A percentile compares a stretch with the other conserved stretches of the same genome.
These are phyloP conservation scores for Chloranthus sessilifolius DNA, from an alignment of 164 flowering plant genomes.

Conservation along the genomic window DNA sequence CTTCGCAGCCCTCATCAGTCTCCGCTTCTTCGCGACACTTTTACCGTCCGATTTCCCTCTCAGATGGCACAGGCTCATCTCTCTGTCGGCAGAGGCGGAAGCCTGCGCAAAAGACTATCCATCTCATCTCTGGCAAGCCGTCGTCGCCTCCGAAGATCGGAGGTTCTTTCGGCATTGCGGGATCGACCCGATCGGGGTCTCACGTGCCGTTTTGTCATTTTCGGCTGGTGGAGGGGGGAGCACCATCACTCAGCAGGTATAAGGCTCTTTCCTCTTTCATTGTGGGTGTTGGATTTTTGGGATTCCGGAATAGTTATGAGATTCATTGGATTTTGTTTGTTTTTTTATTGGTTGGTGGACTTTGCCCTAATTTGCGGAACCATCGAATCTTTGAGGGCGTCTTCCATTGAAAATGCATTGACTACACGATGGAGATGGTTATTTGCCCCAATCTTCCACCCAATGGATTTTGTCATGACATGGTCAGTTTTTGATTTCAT, in stretches of 20 bases:
- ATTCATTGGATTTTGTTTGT: not conserved
- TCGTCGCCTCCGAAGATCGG: constrained; percentile 41
- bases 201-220: constrained; percentile 32
- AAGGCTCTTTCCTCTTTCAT: too few species aligned
- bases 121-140: constrained; percentile 30
- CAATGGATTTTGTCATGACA: too few species aligned
- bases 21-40: constrained; percentile 21
- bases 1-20: constrained; percentile 18
- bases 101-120: constrained; percentile 18
- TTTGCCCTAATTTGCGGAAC: not conserved
- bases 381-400: not conserved
- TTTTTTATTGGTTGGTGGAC: not conserved
- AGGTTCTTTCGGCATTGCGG: constrained; percentile 41
- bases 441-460: too few species aligned
- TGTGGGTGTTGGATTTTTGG: too few species aligned
- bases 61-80: constrained; percentile 30
- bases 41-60: constrained; percentile 29
- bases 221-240: constrained; percentile 44
- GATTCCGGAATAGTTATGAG: too few species aligned
- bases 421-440: too few species aligned
- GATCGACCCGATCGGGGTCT: constrained; percentile 35
- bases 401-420: too few species aligned
- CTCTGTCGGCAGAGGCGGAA: constrained; percentile 25
- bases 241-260: constrained; percentile 50
- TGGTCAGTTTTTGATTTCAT: too few species aligned